Percentiles rank a stretch among this genome's conserved stretches.
Evolutionary conservation across 2,329 filamentous ascomycete species (phyloP).

Genomic region (Ophiostoma angusticollis): DNA sequence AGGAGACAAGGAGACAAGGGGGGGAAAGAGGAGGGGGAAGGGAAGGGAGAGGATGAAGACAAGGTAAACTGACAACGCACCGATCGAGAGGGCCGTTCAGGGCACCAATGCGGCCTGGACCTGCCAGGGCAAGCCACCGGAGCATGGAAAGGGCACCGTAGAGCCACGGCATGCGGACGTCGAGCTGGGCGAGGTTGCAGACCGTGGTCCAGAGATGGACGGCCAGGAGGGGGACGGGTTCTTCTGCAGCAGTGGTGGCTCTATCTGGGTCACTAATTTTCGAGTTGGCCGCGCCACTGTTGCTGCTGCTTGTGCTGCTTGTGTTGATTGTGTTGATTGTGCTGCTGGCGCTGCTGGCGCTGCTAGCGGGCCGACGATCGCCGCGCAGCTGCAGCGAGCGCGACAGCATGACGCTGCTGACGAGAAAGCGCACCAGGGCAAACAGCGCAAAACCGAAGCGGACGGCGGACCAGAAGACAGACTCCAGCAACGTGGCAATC

Average conservation of each 20-base stretch:
- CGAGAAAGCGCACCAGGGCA: constrained; percentile 52
- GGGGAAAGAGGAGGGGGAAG: not conserved
- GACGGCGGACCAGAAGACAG: constrained; percentile 42
- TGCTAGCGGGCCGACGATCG: not conserved
- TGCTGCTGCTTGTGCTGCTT: constrained; percentile 14
- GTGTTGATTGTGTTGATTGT: not conserved
- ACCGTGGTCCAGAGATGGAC: constrained; percentile 69
- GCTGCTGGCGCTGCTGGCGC: constrained; percentile 15
- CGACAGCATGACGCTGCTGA: constrained; percentile 52
- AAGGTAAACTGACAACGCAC: constrained; percentile 43
- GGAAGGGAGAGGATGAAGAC: constrained; percentile 8
- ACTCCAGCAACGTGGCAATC: constrained; percentile 19
- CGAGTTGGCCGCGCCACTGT: no score
- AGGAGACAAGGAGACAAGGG: not conserved
- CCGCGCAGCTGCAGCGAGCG: constrained; percentile 49
- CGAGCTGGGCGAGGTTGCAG: constrained; percentile 59
- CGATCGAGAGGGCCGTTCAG: constrained; percentile 75
- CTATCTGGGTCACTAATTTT: no score
- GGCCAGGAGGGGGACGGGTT: constrained; percentile 50
- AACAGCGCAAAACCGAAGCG: constrained; percentile 43
- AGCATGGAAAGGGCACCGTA: constrained; percentile 60
- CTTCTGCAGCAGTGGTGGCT: not conserved
- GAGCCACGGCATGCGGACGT: constrained; percentile 83
- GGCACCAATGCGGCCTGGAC: constrained; percentile 62
- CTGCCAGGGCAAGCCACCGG: constrained; percentile 59